Conservation (phyloP, 2,329 filamentous ascomycete genomes). For the Nemania serpens region DNA sequence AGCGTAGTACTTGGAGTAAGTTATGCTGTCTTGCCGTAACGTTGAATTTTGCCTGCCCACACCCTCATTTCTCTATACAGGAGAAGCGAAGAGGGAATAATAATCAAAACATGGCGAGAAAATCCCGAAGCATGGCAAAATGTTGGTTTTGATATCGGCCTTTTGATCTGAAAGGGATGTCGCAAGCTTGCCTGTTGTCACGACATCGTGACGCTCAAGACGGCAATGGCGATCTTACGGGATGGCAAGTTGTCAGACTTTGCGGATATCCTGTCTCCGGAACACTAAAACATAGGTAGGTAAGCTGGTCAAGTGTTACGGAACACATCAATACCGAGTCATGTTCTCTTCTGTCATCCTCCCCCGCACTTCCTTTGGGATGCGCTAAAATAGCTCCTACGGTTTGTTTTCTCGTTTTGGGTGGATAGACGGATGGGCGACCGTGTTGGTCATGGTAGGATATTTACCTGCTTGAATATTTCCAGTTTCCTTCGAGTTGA, state of each 20-base stretch:
- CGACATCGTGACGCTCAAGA: not conserved
- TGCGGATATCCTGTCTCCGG: not conserved
- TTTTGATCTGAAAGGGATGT: not conserved
- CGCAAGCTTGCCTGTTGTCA: not conserved
- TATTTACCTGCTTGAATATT: not conserved
- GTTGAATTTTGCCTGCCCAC: not conserved
- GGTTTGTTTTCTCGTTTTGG: not conserved
- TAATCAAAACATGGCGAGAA: slow-evolving; percentile 3
- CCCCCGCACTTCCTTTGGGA: not conserved
- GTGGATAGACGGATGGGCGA: not conserved
- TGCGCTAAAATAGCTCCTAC: not conserved
- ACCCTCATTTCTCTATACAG: not conserved
- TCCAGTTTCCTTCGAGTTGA: not conserved
- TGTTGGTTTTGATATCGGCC: not conserved
- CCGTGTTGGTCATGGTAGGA: not conserved
- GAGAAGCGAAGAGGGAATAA: not conserved
- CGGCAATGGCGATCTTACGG: not conserved
- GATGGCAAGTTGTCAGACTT: not conserved
- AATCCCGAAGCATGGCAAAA: not conserved
- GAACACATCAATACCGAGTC: not conserved
- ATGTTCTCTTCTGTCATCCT: not conserved
- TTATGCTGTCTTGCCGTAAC: not conserved
- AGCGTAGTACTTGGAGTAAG: not conserved
- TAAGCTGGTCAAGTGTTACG: not conserved
- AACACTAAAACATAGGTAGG: not conserved